Conservation (phyloP, 495 filamentous ascomycete genomes). For the Apodospora peruviana region DNA sequence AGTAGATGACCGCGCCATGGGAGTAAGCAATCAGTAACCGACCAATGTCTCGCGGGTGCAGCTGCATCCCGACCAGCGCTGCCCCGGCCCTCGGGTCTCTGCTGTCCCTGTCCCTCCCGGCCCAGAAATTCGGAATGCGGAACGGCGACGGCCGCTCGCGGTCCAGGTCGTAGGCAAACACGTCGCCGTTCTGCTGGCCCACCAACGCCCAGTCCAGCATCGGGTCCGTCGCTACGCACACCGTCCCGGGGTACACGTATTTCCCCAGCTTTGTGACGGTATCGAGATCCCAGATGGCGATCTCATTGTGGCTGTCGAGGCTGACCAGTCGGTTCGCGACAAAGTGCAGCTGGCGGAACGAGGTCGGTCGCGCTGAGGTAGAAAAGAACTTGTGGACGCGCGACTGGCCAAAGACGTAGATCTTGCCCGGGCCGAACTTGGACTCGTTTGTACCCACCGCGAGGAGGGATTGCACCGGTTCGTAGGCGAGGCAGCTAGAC, state of each 20-base stretch:
- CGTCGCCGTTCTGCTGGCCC: conserved; percentile 69
- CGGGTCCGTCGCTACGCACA: conserved; percentile 70
- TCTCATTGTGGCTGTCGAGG: conserved; percentile 76
- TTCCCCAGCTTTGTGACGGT: conserved; percentile 52
- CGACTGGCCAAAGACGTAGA: conserved; percentile 85
- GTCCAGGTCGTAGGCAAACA: conserved; percentile 87
- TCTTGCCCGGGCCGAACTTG: conserved; percentile 68
- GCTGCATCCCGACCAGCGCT: conserved; percentile 59
- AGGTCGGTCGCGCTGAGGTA: conserved; percentile 54
- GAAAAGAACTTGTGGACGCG: conserved; percentile 70
- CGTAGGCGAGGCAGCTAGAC: conserved; percentile 78
- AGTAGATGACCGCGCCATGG: conserved; percentile 81
- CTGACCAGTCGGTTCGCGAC: conserved; percentile 71
- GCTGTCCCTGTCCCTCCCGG: conserved; percentile 47
- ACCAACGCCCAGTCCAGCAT: conserved; percentile 87
- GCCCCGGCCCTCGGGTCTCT: too few relatives aligned
- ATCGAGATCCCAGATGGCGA: conserved; percentile 69
- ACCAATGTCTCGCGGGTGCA: conserved; percentile 93
- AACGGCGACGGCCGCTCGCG: conserved; percentile 69
- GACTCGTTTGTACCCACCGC: conserved; percentile 88
- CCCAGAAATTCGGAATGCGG: conserved; percentile 80
- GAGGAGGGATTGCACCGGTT: conserved; percentile 87
- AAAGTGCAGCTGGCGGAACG: conserved; percentile 36
- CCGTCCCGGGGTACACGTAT: conserved; percentile 70
- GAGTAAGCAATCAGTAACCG: conserved; percentile 81